These are phyloP conservation scores for Cudoniella acicularis DNA, from an alignment of 495 filamentous ascomycete genomes.

Conservation along the genomic window DNA sequence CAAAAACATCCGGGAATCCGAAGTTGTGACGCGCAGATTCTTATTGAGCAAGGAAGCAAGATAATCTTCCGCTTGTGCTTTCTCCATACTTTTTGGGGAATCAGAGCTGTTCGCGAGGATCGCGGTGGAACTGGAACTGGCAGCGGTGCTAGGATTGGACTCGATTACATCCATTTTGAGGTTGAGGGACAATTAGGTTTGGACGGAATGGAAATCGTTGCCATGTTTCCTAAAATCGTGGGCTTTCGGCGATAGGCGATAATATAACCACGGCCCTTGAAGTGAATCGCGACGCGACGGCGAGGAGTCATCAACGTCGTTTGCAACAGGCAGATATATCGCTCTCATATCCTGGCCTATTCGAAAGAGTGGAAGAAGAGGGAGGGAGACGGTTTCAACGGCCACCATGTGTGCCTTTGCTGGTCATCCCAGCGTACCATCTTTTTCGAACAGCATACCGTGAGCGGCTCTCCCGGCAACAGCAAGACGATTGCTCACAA, in stretches of 20 bases:
- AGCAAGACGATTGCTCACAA: background rate
- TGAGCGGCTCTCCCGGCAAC: background rate
- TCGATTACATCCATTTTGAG: too few relatives aligned
- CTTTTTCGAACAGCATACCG: background rate
- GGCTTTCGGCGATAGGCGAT: too few relatives aligned
- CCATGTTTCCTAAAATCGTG: too few relatives aligned
- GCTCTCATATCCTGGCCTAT: background rate
- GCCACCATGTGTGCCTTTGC: constrained; percentile 1
- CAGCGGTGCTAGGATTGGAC: too few relatives aligned
- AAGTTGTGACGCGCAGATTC: constrained; percentile 73
- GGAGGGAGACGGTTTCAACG: too few relatives aligned
- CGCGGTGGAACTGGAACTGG: background rate
- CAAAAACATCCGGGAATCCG: constrained; percentile 82
- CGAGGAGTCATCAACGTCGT: background rate
- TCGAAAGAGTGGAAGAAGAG: background rate
- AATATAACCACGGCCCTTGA: too few relatives aligned
- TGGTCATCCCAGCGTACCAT: background rate
- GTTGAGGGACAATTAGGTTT: too few relatives aligned
- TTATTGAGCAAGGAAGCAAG: constrained; percentile 57
- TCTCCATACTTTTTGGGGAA: constrained; percentile 32
- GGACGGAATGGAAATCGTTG: too few relatives aligned
- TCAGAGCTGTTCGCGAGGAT: too few relatives aligned
- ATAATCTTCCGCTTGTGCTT: constrained; percentile 36
- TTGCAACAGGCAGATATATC: too few relatives aligned
- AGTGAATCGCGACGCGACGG: background rate